Evolutionary conservation across 768 basidiomycete genomes (phyloP), one percentile per base, ranked within the genome.

Genomic region (Hygrophorus pudorinus): DNA sequence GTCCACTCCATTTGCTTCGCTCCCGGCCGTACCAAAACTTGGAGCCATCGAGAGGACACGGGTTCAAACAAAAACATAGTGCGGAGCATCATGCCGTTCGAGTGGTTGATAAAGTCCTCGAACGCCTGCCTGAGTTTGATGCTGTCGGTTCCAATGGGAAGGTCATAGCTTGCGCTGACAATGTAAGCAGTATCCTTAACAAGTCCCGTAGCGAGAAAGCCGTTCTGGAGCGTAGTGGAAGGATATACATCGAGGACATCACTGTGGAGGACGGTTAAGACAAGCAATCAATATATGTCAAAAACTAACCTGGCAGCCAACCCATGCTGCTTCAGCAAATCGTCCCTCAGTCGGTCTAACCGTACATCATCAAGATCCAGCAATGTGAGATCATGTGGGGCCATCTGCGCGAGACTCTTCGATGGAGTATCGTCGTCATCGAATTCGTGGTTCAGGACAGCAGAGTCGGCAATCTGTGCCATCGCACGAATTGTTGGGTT

Each of bases 401-500:
- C 7, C 40, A 41, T 41, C 18, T 41, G 21, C 4, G 3, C 24
- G 13, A 41, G 40, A 16, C 12, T 21, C 16, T 24, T 41, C 12
- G 40, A 30, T 16, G 40, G 20, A 2, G 29, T 41, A 13, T 41
- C 40, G 21, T 41, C 40, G 40, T 41, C 24, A 41, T 41, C 40
- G 21, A 38, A 38, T 16, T 41, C 40, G 14, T 41, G 21, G 40
- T 41, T n/a, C 4, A 27, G 28, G 2, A 41, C 40, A 28, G 28
- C 9, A 28, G 40, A 41, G 3, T 30, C 40, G 24, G 40, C 40
- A 29, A 41, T 41, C 40, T 30, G 3, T 30, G 20, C 40, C 40
- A 41, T 41, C 17, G 40, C 40, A 41, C 40, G 40, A 41, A 41
- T 41, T 12, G 40, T 41, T 41, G 40, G 40, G 27, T 41, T 24